These are phyloP conservation scores for Spinacia oleracea DNA, from an alignment of 179 eudicot genomes.

Conservation along the genomic window DNA sequence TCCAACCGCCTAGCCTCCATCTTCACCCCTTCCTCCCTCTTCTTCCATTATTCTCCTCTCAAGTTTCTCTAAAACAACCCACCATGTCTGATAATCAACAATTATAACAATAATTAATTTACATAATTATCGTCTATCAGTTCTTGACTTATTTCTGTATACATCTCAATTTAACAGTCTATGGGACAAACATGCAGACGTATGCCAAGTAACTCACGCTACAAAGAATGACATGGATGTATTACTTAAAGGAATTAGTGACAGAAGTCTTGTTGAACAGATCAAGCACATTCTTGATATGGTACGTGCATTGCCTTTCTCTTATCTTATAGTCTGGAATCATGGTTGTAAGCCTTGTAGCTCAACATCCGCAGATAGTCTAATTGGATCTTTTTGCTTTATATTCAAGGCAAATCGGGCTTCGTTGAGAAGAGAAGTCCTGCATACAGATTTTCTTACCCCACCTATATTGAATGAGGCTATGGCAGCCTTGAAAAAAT, in stretches of 20 bases:
- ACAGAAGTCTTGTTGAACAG: slow-evolving; percentile 54
- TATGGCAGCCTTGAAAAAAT: slow-evolving; percentile 57
- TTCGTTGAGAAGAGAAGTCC: slow-evolving; percentile 64
- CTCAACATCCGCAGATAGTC: not conserved
- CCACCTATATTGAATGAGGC: slow-evolving; percentile 73
- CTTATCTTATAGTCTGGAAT: not conserved
- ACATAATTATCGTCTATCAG: too few relatives aligned
- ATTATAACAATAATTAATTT: too few relatives aligned
- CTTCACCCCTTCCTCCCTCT: too few relatives aligned
- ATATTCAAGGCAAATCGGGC: slow-evolving; percentile 70
- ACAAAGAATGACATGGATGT: slow-evolving; percentile 47
- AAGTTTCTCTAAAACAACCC: too few relatives aligned
- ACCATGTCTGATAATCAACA: too few relatives aligned
- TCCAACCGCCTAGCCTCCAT: too few relatives aligned
- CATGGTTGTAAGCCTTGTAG: not conserved
- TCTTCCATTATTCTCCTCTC: too few relatives aligned
- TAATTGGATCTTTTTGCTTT: slow-evolving; percentile 16
- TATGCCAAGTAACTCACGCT: slow-evolving; percentile 57
- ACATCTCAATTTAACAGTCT: slow-evolving; percentile 4
- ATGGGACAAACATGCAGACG: slow-evolving; percentile 39
- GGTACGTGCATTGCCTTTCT: slow-evolving; percentile 46
- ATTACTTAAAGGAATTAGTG: slow-evolving; percentile 45
- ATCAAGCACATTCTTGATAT: slow-evolving; percentile 76
- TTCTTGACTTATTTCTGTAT: not conserved
- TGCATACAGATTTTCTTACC: slow-evolving; percentile 88